Percentiles rank a stretch among this genome's conserved stretches.
Conservation (phyloP, 768 basidiomycete genomes). For the Podaxis sp. region DNA sequence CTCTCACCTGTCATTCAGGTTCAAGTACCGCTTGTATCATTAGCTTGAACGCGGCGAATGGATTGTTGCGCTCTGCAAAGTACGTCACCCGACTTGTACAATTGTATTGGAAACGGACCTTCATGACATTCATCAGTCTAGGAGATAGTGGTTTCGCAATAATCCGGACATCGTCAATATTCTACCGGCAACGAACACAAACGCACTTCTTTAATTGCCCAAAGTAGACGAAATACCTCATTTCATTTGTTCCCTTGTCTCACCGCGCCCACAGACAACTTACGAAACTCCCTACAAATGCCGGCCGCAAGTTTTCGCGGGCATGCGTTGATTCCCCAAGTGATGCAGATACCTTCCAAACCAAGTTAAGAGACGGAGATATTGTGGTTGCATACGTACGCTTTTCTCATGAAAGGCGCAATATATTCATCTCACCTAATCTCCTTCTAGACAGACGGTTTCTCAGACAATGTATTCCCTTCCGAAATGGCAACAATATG, state of each 20-base stretch:
- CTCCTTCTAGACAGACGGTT: constrained; percentile 47
- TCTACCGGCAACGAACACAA: constrained; percentile 51
- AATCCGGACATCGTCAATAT: constrained; percentile 63
- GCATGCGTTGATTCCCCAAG: constrained; percentile 55
- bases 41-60: constrained; percentile 73
- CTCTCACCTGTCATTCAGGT: constrained; percentile 41
- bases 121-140: constrained; percentile 41
- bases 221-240: constrained; percentile 32
- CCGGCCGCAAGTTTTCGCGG: constrained; percentile 40
- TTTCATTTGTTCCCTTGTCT: not conserved
- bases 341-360: constrained; percentile 45
- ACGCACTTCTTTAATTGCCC: constrained; percentile 61
- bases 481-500: constrained; percentile 72
- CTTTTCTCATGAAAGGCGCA: constrained; percentile 2
- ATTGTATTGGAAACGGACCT: constrained; percentile 10
- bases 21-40: constrained; percentile 84
- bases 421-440: not conserved
- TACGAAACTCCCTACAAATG: constrained; percentile 49
- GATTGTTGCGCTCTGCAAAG: constrained; percentile 77
- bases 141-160: constrained; percentile 81
- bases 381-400: constrained; percentile 50
- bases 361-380: constrained; percentile 50
- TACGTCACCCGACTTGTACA: constrained; percentile 33
- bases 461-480: constrained; percentile 65
- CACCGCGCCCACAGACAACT: constrained; percentile 40